Evolutionary conservation across 306 rosid species (phyloP).

Genomic region (Corylus americana): DNA sequence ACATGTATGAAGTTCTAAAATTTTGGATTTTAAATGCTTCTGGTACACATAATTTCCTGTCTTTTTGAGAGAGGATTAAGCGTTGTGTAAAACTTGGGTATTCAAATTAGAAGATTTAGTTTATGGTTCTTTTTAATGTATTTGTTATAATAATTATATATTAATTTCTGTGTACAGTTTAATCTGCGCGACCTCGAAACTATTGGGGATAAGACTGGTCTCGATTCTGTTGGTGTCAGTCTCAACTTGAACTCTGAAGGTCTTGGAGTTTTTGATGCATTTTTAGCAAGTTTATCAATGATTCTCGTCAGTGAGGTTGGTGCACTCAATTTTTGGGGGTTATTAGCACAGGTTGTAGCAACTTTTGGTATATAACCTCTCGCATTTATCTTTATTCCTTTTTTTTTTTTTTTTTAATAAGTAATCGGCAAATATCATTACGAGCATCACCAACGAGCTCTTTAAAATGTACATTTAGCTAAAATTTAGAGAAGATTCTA

Average conservation of each 20-base stretch:
- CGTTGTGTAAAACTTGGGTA: not conserved
- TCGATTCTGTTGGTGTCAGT: constrained; percentile 32
- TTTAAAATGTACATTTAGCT: no score
- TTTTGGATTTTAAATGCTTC: not conserved
- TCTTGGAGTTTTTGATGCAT: constrained; percentile 85
- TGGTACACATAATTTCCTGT: not conserved
- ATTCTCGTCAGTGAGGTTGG: constrained; percentile 94
- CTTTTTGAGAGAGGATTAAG: not conserved
- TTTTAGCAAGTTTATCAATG: constrained; percentile 88
- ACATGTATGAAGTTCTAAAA: not conserved
- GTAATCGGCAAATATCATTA: no score
- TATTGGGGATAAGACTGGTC: constrained; percentile 31
- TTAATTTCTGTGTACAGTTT: constrained; percentile 45
- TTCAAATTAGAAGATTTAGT: not conserved
- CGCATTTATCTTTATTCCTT: not conserved
- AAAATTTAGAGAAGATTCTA: no score
- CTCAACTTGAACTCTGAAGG: constrained; percentile 66
- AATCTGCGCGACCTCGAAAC: constrained; percentile 41
- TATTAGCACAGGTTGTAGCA: not conserved
- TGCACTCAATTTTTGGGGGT: constrained; percentile 9
- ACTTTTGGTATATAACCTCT: not conserved
- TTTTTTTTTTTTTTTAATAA: not conserved
- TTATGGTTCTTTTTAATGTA: not conserved
- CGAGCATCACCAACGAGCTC: no score
- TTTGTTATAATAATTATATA: not conserved